These are phyloP conservation scores for Lyophyllum semitale DNA, from an alignment of 768 basidiomycete genomes.

Conservation along the genomic window DNA sequence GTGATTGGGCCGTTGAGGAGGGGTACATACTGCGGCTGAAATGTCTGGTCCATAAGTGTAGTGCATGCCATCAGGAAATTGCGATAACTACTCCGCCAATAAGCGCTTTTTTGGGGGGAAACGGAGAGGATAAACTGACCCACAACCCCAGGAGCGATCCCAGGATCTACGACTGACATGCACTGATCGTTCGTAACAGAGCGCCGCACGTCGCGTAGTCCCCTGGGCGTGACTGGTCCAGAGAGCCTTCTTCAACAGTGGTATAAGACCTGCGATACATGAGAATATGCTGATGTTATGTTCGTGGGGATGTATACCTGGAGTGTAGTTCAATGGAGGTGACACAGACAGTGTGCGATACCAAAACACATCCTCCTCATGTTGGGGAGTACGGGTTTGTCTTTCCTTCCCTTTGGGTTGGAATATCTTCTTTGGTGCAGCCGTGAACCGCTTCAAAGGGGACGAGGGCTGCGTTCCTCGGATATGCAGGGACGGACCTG, in stretches of 20 bases:
- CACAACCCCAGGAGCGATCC: constrained; percentile 76
- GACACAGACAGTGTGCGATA: constrained; percentile 41
- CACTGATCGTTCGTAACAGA: constrained; percentile 65
- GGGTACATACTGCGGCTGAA: constrained; percentile 62
- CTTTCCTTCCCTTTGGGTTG: constrained; percentile 7
- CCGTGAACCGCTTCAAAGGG: not conserved
- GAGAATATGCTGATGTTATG: not conserved
- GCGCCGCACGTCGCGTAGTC: constrained; percentile 51
- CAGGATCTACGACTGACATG: constrained; percentile 60
- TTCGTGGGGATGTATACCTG: constrained; percentile 44
- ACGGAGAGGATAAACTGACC: constrained; percentile 34
- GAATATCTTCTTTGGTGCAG: not conserved
- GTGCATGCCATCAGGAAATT: constrained; percentile 82
- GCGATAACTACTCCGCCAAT: constrained; percentile 56
- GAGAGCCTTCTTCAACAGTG: constrained; percentile 58
- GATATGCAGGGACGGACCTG: not conserved
- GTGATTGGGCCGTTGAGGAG: constrained; percentile 56
- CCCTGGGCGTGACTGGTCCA: constrained; percentile 52
- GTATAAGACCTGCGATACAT: constrained; percentile 56
- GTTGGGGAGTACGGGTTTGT: constrained; percentile 11
- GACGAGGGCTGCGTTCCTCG: not conserved
- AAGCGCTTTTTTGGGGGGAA: not conserved
- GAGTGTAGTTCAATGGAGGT: constrained; percentile 60
- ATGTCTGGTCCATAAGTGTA: constrained; percentile 65
- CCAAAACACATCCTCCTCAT: constrained; percentile 65